Evolutionary conservation across 2,329 filamentous ascomycete genomes (phyloP), one percentile per base, ranked within the genome.

Genomic region (Stachybotrys elegans): DNA sequence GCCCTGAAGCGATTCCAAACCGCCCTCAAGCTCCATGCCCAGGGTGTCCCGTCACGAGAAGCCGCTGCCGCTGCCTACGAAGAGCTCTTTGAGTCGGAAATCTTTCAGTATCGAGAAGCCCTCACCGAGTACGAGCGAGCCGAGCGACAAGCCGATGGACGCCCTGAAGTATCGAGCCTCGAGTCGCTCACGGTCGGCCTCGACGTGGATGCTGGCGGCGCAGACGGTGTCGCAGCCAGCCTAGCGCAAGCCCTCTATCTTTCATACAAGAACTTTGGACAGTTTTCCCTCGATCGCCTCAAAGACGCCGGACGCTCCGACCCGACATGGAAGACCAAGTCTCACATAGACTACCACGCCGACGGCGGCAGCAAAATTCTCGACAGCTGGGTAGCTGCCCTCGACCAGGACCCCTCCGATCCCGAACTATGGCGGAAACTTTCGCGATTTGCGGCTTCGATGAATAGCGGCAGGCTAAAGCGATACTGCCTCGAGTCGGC

Each of bases 201-300:
- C n/a, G 78, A 79, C 43, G 67, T 74, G 7, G 70, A 77, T 21
- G 76, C 78, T 22, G 78, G 78, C 46, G 79, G 83, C 40, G 79
- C 80, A 40, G 89, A 94, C 51, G 84, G 81, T 22, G 81, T 83
- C 3, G 88, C 84, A 14, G 93, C 86, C 58, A 92, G 85, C 40
- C 71, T 97, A 9, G 84, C 88, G 0, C 91, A 96, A 58, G 90
- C 94, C 11, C 75, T 97, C 17, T 96, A 95, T 57, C 77, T 98
- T 7, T 87, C 92, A 2, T 89, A 94, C 72, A 98, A 97, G 65
- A 98, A 97, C 56, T 84, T 92, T 66, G 93, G 90, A 34, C 88
- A 97, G 58, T 96, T 95, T 59, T 72, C 85, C 46, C 72, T 98
- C n/a, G 92, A 98, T 43, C 65, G 61, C 42, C 52, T 66, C 4